phyloP scores from a whole-genome alignment of 2,329 filamentous ascomycete genomes.

The Cercospora zeae-maydis region DNA sequence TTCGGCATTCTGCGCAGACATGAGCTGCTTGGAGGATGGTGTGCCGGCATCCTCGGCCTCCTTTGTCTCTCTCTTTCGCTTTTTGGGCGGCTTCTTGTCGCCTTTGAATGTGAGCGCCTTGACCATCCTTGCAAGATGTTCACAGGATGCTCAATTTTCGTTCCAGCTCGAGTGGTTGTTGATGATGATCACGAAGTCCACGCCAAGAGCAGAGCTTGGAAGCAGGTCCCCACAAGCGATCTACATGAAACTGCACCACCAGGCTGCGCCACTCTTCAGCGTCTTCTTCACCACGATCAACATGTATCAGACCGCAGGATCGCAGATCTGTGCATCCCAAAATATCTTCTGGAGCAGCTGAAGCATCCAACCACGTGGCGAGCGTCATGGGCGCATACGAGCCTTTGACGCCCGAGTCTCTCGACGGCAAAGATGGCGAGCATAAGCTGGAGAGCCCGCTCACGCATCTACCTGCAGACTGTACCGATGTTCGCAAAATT shows the following conservation, averaged over 20 bases:
- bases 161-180: not conserved
- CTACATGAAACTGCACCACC: not conserved
- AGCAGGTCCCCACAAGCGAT: not conserved
- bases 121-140: slow-evolving; percentile 56
- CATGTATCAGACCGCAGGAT: not conserved
- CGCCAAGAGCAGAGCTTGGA: not conserved
- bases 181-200: not conserved
- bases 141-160: not conserved
- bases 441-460: slow-evolving; percentile 4
- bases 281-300: not conserved
- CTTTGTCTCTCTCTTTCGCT: slow-evolving; percentile 55
- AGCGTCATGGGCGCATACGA: not conserved
- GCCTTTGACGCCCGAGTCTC: slow-evolving; percentile 3
- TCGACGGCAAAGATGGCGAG: slow-evolving; percentile 3
- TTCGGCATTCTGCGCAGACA: slow-evolving; percentile 36
- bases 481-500: not conserved
- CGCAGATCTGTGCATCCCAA: not conserved
- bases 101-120: slow-evolving; percentile 94
- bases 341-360: not conserved
- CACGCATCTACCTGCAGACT: not conserved
- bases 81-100: slow-evolving; percentile 90
- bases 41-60: slow-evolving; percentile 46
- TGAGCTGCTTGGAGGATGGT: slow-evolving; percentile 36
- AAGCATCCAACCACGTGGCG: not conserved
- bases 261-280: not conserved